Evolutionary conservation across 768 basidiomycete genomes (phyloP).

Genomic region (Mycena amicta): DNA sequence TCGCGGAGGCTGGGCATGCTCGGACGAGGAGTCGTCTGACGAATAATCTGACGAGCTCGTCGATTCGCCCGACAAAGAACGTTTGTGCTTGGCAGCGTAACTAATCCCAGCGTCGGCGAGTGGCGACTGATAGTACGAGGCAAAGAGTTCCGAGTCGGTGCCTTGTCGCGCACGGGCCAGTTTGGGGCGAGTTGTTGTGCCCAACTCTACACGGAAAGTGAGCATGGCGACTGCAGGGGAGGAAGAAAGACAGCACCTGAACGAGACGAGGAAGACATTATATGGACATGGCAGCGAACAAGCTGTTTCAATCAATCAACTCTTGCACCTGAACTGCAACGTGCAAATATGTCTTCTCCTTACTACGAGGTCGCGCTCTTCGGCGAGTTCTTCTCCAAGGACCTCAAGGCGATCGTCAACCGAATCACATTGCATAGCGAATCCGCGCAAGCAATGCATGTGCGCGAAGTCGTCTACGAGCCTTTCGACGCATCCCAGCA

Average conservation of each 20-base stretch:
- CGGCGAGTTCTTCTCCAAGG: constrained; percentile 78
- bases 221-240: constrained; percentile 30
- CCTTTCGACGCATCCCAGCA: constrained; percentile 69
- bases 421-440: constrained; percentile 82
- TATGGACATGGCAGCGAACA: background rate
- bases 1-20: constrained; percentile 31
- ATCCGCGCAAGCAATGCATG: constrained; percentile 72
- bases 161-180: constrained; percentile 33
- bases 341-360: constrained; percentile 50
- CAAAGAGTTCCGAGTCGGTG: constrained; percentile 39
- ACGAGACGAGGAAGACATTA: background rate
- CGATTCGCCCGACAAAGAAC: constrained; percentile 30
- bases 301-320: background rate
- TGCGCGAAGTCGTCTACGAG: constrained; percentile 81
- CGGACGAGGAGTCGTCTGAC: constrained; percentile 41
- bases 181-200: constrained; percentile 21
- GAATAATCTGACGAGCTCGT: constrained; percentile 55
- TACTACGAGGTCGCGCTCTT: constrained; percentile 82
- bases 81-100: constrained; percentile 21
- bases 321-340: background rate
- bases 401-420: constrained; percentile 77
- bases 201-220: constrained; percentile 29
- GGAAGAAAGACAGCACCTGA: background rate
- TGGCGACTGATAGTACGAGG: constrained; percentile 60
- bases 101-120: constrained; percentile 40